Base-by-base conservation (phyloP, 164 flowering plant species). In the Hamamelis virginiana region DNA sequence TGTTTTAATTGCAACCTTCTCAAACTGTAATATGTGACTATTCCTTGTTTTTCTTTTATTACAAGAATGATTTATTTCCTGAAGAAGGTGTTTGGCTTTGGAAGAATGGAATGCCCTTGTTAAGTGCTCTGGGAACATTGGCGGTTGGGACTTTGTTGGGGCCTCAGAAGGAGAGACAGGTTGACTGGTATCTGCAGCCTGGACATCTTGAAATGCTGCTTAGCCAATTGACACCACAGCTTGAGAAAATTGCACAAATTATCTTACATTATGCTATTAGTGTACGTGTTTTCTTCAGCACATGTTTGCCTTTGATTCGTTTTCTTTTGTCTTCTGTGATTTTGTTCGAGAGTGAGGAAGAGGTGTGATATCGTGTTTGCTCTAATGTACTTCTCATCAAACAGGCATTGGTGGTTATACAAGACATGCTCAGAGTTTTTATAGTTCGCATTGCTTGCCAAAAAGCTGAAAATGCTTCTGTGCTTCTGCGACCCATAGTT, bases 341-440 rank as follows among this genome's bases (percentile, higher is more conserved):
- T 26, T 38, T 46, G 4, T 4, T 53, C 23, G 33, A 38, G n/a
- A 25, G 19, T 1, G 45, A 46, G 22, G 23, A 26, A 18, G 11
- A n/a, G 1, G 22, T 58, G 16, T 8, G 0, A 19, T 71, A 16
- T 22, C 68, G 26, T 8, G 14, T 27, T n/a, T 62, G 5, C 28
- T 53, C 25, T 68, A 14, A 43, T 52, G 12, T 22, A 0, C 59
- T 72, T 63, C 9, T 53, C 69, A 63, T 68, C 51, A 8, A 44
- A 38, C 87, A 95, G 99, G 83, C 90, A 67, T 78, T 91, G 85
- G 87, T 84, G 10, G 97, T 89, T 67, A 80, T 92, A 53, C 97
- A 90, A 84, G 99, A 95, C 75, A 83, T 92, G 93, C 91, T 95
- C 66, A 84, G 98, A 62, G 86, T 92, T 59, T 80, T 95, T 67